Evolutionary conservation across 2,329 filamentous ascomycete species (phyloP), one percentile per base, ranked within the genome.

Genomic region (Alternaria ventricosa): DNA sequence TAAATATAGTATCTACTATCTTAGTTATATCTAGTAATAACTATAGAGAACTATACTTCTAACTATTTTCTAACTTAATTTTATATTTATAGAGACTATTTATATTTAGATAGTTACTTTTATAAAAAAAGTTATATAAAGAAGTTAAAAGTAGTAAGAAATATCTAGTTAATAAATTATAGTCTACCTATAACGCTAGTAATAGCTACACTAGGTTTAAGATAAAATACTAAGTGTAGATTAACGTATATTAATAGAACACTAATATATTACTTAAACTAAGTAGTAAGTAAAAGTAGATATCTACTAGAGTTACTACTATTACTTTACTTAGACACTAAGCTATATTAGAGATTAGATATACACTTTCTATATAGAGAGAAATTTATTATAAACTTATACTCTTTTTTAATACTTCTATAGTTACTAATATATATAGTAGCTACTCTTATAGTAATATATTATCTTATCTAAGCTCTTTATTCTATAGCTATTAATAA

Each of bases 331-430:
- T 45, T 25, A 3, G 49, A 64, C 4, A 55, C 10, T 49, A 15
- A 57, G 53, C 62, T 64, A 57, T 64, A 12, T 28, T 13, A 60
- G 15, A 57, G 47, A 50, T 64, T 58, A 61, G 30, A 5, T 55
- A 25, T 64, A 30, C 10, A 57, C 12, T 58, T 25, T 59, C 45
- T 59, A 36, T 27, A 44, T 44, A 45, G 33, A 55, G 10, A 51
- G 33, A 49, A 33, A 56, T 64, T 44, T 61, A 6, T 11, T 55
- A 12, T 28, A 6, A 33, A 61, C 43, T 61, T 25, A 33, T n/a
- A 64, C 54, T 49, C 44, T 64, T 57, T 46, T 58, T 18, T 10
- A 64, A 51, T 18, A 55, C 54, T 55, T 61, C 58, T 55, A 64
- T 64, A 15, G 49, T 44, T 64, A 15, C 49, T 57, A 57, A n/a